These are phyloP conservation scores for Coemansia umbellata DNA, from an alignment of 192 early-diverging fungal species.

Conservation along the genomic window DNA sequence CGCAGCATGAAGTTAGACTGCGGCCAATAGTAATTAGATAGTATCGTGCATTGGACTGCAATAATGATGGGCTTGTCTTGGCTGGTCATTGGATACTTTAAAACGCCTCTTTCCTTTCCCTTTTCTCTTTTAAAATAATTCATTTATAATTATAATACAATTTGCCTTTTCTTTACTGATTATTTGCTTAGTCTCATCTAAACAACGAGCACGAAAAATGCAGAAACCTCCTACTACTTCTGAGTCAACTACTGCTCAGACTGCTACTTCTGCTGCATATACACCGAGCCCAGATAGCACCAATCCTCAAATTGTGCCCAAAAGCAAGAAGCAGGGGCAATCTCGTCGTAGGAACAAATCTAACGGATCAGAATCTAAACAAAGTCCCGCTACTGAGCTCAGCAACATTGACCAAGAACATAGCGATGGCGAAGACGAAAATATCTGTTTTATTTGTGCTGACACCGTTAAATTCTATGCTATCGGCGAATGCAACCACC, in stretches of 20 bases:
- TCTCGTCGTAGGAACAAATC: not conserved
- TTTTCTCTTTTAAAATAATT: no score
- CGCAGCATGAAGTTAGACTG: no score
- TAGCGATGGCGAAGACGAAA: conserved; percentile 28
- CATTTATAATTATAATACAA: no score
- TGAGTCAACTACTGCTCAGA: not conserved
- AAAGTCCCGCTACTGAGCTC: no score
- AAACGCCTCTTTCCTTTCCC: no score
- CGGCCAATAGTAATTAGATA: no score
- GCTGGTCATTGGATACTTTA: not conserved
- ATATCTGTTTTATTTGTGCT: conserved; percentile 86
- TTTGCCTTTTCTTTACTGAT: no score
- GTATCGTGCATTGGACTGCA: no score
- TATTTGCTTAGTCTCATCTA: no score
- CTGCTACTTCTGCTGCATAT: not conserved
- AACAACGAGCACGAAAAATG: not conserved
- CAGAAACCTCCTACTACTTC: no score
- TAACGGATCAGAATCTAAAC: no score
- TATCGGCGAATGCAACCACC: conserved; percentile 86
- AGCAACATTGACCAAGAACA: not conserved
- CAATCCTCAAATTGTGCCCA: not conserved
- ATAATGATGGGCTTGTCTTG: no score
- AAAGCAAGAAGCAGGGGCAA: not conserved
- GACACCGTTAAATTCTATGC: conserved; percentile 76
- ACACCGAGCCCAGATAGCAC: not conserved